Conservation (phyloP, 805 yeast genomes). For the Lipomyces chichibuensis region DNA sequence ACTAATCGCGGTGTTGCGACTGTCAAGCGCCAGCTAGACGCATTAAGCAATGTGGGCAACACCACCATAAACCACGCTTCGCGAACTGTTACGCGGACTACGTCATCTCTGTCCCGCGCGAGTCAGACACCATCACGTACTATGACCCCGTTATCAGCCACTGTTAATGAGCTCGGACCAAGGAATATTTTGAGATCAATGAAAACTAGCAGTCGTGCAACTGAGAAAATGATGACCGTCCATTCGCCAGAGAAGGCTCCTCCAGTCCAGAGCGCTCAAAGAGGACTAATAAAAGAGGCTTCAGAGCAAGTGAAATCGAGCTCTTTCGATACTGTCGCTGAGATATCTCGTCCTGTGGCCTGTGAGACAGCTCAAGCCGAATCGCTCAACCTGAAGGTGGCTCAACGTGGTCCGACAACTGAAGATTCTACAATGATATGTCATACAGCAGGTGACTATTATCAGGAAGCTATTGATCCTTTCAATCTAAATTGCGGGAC, state of each 20-base stretch:
- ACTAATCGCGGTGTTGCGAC: not conserved
- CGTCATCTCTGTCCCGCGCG: not conserved
- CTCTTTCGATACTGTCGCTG: not conserved
- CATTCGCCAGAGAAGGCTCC: not conserved
- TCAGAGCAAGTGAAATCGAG: not conserved
- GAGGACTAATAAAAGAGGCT: not conserved
- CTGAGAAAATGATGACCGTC: not conserved
- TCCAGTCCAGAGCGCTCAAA: not conserved
- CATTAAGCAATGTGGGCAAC: not conserved
- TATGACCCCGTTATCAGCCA: not conserved
- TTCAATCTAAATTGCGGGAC: not conserved
- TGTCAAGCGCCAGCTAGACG: not conserved
- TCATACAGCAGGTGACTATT: not conserved
- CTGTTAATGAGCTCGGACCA: not conserved
- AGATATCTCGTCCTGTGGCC: not conserved
- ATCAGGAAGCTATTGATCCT: slow-evolving; percentile 1
- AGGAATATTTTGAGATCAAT: not conserved
- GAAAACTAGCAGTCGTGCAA: not conserved
- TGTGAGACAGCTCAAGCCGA: not conserved
- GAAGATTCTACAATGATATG: not conserved
- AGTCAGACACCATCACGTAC: not conserved
- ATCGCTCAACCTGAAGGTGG: not conserved
- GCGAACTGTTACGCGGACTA: not conserved
- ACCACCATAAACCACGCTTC: not conserved
- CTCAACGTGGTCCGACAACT: too few relatives aligned